Evolutionary conservation across 345 rosid genomes (phyloP).

Genomic region (Acer saccharum): DNA sequence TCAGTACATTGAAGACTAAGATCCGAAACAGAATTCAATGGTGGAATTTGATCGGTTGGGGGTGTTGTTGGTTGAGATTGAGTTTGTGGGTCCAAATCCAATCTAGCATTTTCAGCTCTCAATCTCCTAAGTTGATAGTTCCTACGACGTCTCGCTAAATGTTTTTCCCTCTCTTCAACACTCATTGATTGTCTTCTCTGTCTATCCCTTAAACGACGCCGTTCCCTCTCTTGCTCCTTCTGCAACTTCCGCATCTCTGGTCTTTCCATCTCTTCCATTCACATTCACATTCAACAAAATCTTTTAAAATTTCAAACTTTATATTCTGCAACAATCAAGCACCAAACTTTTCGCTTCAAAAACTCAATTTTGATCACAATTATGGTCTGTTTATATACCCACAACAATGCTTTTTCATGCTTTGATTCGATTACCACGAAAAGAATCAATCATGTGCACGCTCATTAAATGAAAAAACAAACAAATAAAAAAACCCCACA

Average conservation of each 20-base stretch:
- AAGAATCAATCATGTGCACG: neutral
- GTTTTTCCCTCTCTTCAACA: constrained; percentile 81
- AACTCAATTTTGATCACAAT: neutral
- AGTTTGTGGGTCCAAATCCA: constrained; percentile 24
- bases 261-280: constrained; percentile 23
- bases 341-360: neutral
- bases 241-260: constrained; percentile 42
- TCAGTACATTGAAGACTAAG: constrained; percentile 21
- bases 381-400: neutral
- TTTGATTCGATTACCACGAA: neutral
- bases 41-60: constrained; percentile 20
- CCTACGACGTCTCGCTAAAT: constrained; percentile 87
- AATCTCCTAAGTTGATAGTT: constrained; percentile 79
- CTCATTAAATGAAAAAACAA: neutral
- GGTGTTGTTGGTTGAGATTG: constrained; percentile 30
- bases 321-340: constrained; percentile 1
- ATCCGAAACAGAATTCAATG: constrained; percentile 36
- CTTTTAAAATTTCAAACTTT: neutral
- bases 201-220: constrained; percentile 79
- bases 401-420: neutral
- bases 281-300: constrained; percentile 14
- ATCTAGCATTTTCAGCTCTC: constrained; percentile 52
- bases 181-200: constrained; percentile 92
- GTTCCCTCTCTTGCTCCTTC: constrained; percentile 82
- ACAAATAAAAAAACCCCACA: neutral